Conservation (phyloP, 495 filamentous ascomycete genomes). For the Aspergillus carlsbadensis region DNA sequence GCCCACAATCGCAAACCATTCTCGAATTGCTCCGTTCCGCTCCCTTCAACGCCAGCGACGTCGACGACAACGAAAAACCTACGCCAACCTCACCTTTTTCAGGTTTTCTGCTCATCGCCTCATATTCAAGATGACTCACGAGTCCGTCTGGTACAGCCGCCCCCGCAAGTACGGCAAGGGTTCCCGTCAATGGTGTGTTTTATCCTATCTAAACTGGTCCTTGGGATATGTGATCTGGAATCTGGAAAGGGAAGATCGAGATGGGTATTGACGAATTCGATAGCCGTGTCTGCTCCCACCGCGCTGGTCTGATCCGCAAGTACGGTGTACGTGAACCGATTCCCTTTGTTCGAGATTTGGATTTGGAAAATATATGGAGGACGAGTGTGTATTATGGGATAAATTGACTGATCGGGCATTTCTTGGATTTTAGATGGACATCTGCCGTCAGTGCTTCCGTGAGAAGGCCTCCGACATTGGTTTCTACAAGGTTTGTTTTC, state of each 20-base stretch:
- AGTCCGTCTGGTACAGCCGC: conserved; percentile 98
- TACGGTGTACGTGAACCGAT: conserved; percentile 74
- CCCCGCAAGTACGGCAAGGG: conserved; percentile 95
- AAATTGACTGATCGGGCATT: conserved; percentile 14
- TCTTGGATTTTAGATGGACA: conserved; percentile 63
- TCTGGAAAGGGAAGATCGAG: neutral
- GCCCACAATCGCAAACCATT: conserved; percentile 37
- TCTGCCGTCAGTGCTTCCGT: conserved; percentile 99
- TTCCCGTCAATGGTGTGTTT: conserved; percentile 75
- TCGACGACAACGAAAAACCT: conserved; percentile 34
- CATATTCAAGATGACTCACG: conserved; percentile 86
- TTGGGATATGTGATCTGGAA: neutral
- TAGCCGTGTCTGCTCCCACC: conserved; percentile 95
- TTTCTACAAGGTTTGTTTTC: conserved; percentile 79
- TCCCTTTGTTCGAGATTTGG: neutral
- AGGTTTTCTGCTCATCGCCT: conserved; percentile 30
- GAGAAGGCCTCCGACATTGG: conserved; percentile 96
- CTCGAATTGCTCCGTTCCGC: conserved; percentile 29
- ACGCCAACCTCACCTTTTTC: conserved; percentile 35
- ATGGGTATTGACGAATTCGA: conserved; percentile 29
- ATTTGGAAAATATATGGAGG: neutral
- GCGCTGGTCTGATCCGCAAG: conserved; percentile 95
- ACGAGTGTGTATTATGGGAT: conserved; percentile 1
- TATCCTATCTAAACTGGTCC: conserved; percentile 4
- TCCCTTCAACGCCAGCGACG: conserved; percentile 34